Evolutionary conservation across 2,329 filamentous ascomycete genomes (phyloP), one percentile per base, ranked within the genome.

Genomic region (Neonectria coccinea): DNA sequence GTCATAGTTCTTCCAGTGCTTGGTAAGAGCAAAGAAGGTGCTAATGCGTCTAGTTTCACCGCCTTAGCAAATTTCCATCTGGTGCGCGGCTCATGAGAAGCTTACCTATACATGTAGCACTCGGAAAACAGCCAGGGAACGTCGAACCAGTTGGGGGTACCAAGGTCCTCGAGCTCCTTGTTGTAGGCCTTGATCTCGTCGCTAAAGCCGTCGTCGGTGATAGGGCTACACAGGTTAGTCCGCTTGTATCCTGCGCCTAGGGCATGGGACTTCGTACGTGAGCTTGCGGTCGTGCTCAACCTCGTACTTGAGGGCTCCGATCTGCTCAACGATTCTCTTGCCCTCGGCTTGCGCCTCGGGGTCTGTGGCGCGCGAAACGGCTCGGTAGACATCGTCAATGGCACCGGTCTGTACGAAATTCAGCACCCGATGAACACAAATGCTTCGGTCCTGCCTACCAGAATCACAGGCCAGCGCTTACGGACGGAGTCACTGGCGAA

Each of bases 341-440:
- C 96, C 96, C 79, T 98, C 96, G 25, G 87, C 86, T 36, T 85
- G 80, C 75, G 91, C 91, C 64, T 88, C 85, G 10, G 89, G 79
- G 56, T 93, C 88, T 39, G 86, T 83, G 56, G 84, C 83, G 62
- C 83, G 80, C 36, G 84, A 83, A 4, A 91, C 86, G 8, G 92
- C 85, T 56, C 92, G 92, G 81, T 97, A 94, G n/a, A 97, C 86
- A 78, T 98, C 95, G 77, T 99, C 95, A 74, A 99, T 96, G 60
- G 91, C 92, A 77, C 94, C 89, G 16, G 96, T 98, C 93, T 97
- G 67, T 0, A 11, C 0, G 3, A 22, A 0, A 36, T 42, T 74
- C 11, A 74, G 63, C 4, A 22, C 14, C 5, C 9, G 20, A 8
- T 1, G 14, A 57, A 16, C 2, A 42, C 6, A 6, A 2, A 33